These are phyloP conservation scores for Chrysosporium queenslandicum DNA, from an alignment of 2,329 filamentous ascomycete species.

Conservation along the genomic window DNA sequence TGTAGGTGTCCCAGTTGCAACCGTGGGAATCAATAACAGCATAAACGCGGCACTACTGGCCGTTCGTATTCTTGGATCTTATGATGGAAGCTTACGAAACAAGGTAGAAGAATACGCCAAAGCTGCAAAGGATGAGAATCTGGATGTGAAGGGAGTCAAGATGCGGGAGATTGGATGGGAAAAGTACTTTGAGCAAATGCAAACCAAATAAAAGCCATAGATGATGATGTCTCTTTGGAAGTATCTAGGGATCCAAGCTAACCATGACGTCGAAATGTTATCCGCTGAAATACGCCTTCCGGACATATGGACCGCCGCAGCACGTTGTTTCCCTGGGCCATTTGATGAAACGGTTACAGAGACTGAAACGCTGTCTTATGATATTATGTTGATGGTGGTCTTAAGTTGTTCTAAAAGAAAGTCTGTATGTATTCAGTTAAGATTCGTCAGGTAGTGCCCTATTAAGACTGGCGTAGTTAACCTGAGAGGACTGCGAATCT, in stretches of 20 bases:
- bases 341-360: too few species aligned
- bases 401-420: too few species aligned
- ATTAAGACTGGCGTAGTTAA: too few species aligned
- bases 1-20: conserved; percentile 60
- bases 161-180: conserved; percentile 37
- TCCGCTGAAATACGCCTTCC: too few species aligned
- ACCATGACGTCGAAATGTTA: not conserved
- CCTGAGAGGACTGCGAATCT: too few species aligned
- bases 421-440: too few species aligned
- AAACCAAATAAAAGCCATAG: conserved; percentile 5
- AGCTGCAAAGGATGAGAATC: conserved; percentile 34
- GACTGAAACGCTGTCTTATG: too few species aligned
- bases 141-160: conserved; percentile 36
- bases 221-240: not conserved
- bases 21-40: conserved; percentile 70
- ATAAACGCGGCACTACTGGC: conserved; percentile 68
- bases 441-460: too few species aligned
- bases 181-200: conserved; percentile 38
- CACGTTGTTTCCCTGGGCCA: too few species aligned
- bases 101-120: conserved; percentile 38
- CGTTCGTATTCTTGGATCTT: conserved; percentile 54
- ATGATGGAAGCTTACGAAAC: conserved; percentile 32
- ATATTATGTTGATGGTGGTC: too few species aligned
- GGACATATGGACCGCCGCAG: too few species aligned
- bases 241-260: not conserved